Base-by-base conservation (phyloP, 495 filamentous ascomycete genomes). In the Penicillium simplicissimum region DNA sequence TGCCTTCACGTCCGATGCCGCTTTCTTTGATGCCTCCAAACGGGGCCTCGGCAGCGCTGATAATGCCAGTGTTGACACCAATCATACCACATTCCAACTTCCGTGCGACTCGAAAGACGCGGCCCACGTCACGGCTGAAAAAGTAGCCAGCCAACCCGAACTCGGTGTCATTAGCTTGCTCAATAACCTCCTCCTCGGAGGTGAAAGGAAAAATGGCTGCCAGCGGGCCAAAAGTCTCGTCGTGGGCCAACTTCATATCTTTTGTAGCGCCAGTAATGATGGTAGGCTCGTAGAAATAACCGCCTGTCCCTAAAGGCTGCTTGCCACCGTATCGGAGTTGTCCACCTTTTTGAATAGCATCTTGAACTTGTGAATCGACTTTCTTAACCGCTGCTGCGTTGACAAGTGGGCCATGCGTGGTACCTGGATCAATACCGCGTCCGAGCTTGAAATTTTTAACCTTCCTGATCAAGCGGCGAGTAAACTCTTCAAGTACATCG, bases 361-460 rank as follows among this genome's bases (percentile, higher is more conserved):
- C 90, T 14, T 81, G 77, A 13, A 95, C 83, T 67, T 93, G 91
- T 9, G 77, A 69, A 8, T 86, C 81, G 17, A 90, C 90, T 68
- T 94, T 96, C 38, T 70, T 74, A 23, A 92, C 75, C 7, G 88
- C 91, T 4, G 82, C 76, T 21, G 82, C 76, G 70, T 92, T 89
- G 58, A 92, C 90, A 8, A 96, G 74, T 1, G 91, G 91, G 1
- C 91, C 91, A 61, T 91, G 87, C 0, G 87, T 92, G 31, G 82
- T 78, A 28, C 77, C 81, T 13, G 78, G 71, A 1, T 86, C 82
- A 62, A 87, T 89, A 0, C 90, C 91, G 60, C 81, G 79, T 11
- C 91, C 91, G 47, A 92, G 84, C 57, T 83, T 86, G 75, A 93
- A 88, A 0, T 25, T 42, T 21, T 55, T 81, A 15, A 92, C 88